These are phyloP conservation scores for Leccinum arenicola DNA, from an alignment of 768 basidiomycete species.

Conservation along the genomic window DNA sequence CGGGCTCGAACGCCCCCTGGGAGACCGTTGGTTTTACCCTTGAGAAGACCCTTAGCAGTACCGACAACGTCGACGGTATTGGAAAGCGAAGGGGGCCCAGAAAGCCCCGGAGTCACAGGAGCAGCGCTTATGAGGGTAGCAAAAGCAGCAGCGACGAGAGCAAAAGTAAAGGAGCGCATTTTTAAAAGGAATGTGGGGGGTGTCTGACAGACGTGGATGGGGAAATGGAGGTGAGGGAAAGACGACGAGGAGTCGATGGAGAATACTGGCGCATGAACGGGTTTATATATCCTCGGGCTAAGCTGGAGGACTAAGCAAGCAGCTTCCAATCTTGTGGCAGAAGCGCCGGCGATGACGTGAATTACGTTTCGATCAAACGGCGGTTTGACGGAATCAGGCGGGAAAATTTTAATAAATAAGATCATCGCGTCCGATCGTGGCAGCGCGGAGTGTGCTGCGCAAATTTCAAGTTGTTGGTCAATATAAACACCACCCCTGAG, in stretches of 20 bases:
- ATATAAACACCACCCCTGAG: background rate
- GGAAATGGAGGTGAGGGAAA: conserved; percentile 5
- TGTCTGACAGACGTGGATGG: conserved; percentile 6
- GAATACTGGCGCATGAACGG: background rate
- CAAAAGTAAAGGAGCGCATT: conserved; percentile 36
- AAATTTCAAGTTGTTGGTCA: background rate
- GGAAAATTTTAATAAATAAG: no score
- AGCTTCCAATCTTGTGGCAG: background rate
- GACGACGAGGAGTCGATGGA: conserved; percentile 20
- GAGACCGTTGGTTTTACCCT: background rate
- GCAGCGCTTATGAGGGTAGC: conserved; percentile 27
- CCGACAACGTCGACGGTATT: background rate
- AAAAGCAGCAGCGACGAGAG: conserved; percentile 29
- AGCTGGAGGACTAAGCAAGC: no score
- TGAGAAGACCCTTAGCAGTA: background rate
- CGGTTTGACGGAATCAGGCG: background rate
- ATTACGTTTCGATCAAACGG: background rate
- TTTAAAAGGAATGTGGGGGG: conserved; percentile 33
- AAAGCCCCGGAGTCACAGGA: conserved; percentile 7
- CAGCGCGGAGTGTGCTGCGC: no score
- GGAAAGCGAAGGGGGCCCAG: background rate
- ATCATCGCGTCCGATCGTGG: no score
- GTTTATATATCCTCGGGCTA: background rate
- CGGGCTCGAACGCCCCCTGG: background rate
- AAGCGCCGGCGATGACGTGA: background rate